Percentiles rank a stretch among this genome's conserved stretches.
These are phyloP conservation scores for Capsella bursapastoris DNA, from an alignment of 345 rosid genomes.

Conservation along the genomic window DNA sequence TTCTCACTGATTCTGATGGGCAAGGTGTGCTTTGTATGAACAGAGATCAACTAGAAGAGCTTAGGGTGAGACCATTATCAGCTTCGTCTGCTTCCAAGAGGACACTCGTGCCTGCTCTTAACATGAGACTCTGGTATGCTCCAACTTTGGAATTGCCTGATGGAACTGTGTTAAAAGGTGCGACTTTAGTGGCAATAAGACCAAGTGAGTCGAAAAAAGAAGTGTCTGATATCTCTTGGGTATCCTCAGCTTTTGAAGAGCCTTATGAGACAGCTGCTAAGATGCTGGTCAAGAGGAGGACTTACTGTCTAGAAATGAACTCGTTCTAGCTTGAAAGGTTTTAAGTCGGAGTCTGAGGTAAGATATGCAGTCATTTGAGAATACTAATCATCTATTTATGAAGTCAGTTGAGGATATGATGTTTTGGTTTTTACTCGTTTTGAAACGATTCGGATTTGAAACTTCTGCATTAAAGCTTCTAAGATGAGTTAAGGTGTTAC, in stretches of 20 bases:
- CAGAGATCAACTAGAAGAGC: slow-evolving; percentile 86
- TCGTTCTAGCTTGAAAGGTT: slow-evolving; percentile 58
- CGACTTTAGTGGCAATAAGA: slow-evolving; percentile 90
- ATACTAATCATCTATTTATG: not conserved
- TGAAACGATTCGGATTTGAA: not conserved
- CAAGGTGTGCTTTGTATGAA: slow-evolving; percentile 97
- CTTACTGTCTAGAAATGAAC: slow-evolving; percentile 98
- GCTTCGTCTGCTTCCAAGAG: slow-evolving; percentile 96
- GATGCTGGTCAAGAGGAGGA: slow-evolving; percentile 90
- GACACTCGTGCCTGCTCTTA: slow-evolving; percentile 88
- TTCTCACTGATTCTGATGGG: slow-evolving; percentile 81
- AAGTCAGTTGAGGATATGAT: slow-evolving; percentile 7
- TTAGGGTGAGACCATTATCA: slow-evolving; percentile 85
- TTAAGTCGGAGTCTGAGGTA: slow-evolving; percentile 43
- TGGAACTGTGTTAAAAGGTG: slow-evolving; percentile 85
- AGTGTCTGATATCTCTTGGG: slow-evolving; percentile 73
- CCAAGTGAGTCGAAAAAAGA: slow-evolving; percentile 83
- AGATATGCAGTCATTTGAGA: not conserved
- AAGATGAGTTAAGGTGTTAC: not conserved
- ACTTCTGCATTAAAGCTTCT: not conserved
- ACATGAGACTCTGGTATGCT: slow-evolving; percentile 97
- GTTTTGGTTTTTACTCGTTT: not conserved
- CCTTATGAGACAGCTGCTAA: slow-evolving; percentile 85
- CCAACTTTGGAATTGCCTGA: slow-evolving; percentile 79
- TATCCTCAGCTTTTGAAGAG: slow-evolving; percentile 82